Conservation (phyloP, 345 rosid genomes). For the Gossypium thurberi region DNA sequence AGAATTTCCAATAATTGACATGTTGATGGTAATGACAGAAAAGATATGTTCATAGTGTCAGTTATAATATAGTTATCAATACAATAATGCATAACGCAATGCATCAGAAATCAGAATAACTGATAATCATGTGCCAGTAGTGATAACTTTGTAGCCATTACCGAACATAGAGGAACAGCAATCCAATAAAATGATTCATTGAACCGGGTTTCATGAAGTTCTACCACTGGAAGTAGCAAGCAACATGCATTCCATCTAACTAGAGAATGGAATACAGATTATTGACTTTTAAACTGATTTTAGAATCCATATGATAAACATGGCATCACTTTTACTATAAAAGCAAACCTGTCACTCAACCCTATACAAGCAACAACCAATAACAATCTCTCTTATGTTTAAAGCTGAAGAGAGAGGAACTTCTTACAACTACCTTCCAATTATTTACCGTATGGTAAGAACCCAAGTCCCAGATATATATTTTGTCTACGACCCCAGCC, state of each 20-base stretch:
- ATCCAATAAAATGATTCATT: neutral
- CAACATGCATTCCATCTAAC: neutral
- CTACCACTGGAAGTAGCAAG: neutral
- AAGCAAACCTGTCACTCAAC: neutral
- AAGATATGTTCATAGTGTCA: neutral
- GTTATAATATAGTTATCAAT: neutral
- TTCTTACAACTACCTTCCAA: neutral
- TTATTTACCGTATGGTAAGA: neutral
- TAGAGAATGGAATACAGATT: neutral
- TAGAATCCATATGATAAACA: neutral
- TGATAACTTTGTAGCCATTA: neutral
- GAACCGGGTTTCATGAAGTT: neutral
- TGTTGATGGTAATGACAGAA: neutral
- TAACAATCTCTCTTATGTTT: neutral
- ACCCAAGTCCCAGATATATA: neutral
- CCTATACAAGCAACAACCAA: neutral
- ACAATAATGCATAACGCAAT: neutral
- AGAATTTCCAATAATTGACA: neutral
- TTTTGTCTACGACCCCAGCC: neutral
- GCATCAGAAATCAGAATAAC: neutral
- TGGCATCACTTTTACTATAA: neutral
- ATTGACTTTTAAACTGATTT: neutral
- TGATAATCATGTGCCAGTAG: neutral
- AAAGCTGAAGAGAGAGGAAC: neutral
- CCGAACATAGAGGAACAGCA: neutral